Percentiles rank a stretch among this genome's conserved stretches.
These are phyloP conservation scores for Kodamaea lidongshanica DNA, from an alignment of 805 yeast genomes.

Conservation along the genomic window DNA sequence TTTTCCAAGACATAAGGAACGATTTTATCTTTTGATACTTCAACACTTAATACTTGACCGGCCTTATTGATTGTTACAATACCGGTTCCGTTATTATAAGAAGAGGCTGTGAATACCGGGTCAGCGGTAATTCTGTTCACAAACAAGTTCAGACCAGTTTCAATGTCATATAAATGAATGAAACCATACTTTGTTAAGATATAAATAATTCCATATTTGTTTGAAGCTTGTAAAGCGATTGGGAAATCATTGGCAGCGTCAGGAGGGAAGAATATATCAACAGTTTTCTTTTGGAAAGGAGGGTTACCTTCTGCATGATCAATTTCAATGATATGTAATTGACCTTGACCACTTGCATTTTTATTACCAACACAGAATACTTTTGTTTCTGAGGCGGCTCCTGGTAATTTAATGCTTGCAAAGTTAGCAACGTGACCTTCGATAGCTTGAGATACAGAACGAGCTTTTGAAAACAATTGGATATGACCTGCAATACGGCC, in stretches of 20 bases:
- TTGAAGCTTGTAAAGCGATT: slow-evolving; percentile 79
- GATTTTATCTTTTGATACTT: slow-evolving; percentile 74
- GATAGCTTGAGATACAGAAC: slow-evolving; percentile 92
- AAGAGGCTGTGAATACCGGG: slow-evolving; percentile 84
- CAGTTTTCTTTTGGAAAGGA: slow-evolving; percentile 79
- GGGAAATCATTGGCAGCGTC: slow-evolving; percentile 97
- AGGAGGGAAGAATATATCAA: slow-evolving; percentile 92
- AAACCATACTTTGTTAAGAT: slow-evolving; percentile 93
- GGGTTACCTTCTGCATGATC: slow-evolving; percentile 88
- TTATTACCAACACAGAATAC: slow-evolving; percentile 91
- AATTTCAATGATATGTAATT: slow-evolving; percentile 87
- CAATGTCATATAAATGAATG: slow-evolving; percentile 91
- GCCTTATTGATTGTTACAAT: slow-evolving; percentile 87
- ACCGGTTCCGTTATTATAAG: slow-evolving; percentile 70
- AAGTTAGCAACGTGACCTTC: slow-evolving; percentile 97
- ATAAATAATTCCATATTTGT: slow-evolving; percentile 80
- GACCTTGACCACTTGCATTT: slow-evolving; percentile 63
- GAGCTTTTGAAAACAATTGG: slow-evolving; percentile 80
- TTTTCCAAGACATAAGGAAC: slow-evolving; percentile 86
- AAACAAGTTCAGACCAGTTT: slow-evolving; percentile 85
- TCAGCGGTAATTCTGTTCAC: slow-evolving; percentile 95
- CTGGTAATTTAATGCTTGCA: slow-evolving; percentile 67
- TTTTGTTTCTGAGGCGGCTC: slow-evolving; percentile 69
- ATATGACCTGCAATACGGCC: slow-evolving; percentile 95
- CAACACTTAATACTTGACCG: slow-evolving; percentile 93